Conservation (phyloP, 257 asterid species). For the Rauvolfia tetraphylla region DNA sequence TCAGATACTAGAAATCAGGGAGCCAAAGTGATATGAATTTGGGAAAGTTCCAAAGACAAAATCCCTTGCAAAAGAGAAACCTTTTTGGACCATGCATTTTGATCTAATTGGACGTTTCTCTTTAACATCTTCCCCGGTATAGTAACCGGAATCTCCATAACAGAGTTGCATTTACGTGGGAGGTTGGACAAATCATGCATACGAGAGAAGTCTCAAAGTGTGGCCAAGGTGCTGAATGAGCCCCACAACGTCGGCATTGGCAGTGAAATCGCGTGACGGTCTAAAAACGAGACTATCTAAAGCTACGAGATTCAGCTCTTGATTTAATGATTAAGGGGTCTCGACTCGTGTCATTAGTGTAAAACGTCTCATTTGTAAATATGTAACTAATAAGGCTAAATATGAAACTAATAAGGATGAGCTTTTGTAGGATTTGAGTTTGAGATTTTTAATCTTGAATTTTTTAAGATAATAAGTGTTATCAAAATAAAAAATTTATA, state of each 20-base stretch:
- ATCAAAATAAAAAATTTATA: too few relatives aligned
- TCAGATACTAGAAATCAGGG: conserved; percentile 20
- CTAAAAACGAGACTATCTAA: neutral
- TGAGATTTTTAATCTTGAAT: too few relatives aligned
- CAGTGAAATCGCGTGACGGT: conserved; percentile 5
- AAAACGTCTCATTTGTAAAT: too few relatives aligned
- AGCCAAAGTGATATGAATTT: conserved; percentile 13
- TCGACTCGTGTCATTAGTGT: too few relatives aligned
- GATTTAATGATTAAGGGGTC: too few relatives aligned
- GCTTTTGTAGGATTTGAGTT: too few relatives aligned
- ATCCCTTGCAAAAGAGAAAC: conserved; percentile 14
- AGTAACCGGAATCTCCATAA: conserved; percentile 15
- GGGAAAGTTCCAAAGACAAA: conserved; percentile 21
- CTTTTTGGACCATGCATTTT: neutral
- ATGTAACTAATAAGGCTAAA: too few relatives aligned
- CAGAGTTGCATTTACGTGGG: neutral
- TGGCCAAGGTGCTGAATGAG: neutral
- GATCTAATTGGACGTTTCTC: conserved; percentile 9
- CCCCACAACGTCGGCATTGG: conserved; percentile 9
- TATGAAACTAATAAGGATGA: too few relatives aligned
- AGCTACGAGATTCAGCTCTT: neutral
- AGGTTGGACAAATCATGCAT: neutral
- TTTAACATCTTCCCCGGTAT: conserved; percentile 5
- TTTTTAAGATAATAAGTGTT: too few relatives aligned
- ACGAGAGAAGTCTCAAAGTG: neutral